Evolutionary conservation across 2,329 filamentous ascomycete species (phyloP).

Genomic region (Verruconis gallopava): DNA sequence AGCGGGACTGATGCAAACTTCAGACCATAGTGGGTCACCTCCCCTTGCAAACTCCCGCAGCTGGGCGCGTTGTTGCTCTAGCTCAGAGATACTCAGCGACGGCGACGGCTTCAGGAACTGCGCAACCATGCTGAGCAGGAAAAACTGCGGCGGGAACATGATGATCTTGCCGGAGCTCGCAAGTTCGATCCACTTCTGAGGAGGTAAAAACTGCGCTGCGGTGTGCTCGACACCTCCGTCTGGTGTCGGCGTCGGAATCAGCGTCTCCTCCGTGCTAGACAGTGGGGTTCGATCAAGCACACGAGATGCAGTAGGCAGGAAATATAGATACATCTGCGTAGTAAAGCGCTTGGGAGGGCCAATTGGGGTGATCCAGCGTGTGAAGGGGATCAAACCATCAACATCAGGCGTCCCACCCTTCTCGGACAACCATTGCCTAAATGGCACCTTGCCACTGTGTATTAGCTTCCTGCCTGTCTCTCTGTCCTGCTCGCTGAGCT

Average conservation of each 20-base stretch:
- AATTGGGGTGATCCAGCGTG: conserved; percentile 77
- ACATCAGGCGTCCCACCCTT: conserved; percentile 52
- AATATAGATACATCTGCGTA: conserved; percentile 94
- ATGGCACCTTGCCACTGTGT: conserved; percentile 52
- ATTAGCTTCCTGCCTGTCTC: conserved; percentile 56
- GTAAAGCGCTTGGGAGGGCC: conserved; percentile 66
- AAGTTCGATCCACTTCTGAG: conserved; percentile 53
- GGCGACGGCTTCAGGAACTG: conserved; percentile 32
- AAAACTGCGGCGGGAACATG: conserved; percentile 82
- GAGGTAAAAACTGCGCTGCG: conserved; percentile 63
- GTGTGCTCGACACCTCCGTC: conserved; percentile 62
- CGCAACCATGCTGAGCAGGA: conserved; percentile 50
- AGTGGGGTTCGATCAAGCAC: conserved; percentile 14
- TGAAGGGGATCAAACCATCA: conserved; percentile 65
- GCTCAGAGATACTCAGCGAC: background rate
- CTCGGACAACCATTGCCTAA: conserved; percentile 49
- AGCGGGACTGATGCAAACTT: conserved; percentile 31
- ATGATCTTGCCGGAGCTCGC: conserved; percentile 57
- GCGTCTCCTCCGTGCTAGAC: conserved; percentile 32
- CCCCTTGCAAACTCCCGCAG: conserved; percentile 41
- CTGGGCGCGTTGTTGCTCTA: conserved; percentile 32
- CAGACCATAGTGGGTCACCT: conserved; percentile 27
- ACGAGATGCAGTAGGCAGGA: conserved; percentile 47
- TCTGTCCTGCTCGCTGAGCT: conserved; percentile 45
- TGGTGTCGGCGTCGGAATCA: conserved; percentile 55